Conservation (phyloP, 2,329 filamentous ascomycete species). For the Curvularia sp. region DNA sequence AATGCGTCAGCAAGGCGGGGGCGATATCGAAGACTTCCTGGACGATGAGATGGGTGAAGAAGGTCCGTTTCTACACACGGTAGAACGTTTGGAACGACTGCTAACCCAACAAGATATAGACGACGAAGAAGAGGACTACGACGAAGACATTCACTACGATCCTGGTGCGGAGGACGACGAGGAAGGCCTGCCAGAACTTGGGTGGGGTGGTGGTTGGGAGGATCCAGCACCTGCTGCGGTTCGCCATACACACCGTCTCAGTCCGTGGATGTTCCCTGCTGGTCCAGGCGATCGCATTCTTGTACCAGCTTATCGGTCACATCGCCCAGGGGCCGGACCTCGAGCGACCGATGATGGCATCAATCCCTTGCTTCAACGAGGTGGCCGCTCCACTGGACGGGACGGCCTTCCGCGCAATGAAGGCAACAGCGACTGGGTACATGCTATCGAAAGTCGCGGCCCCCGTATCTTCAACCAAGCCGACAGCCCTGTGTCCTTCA, state of each 20-base stretch:
- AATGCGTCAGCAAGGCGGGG: slow-evolving; percentile 52
- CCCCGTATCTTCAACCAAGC: slow-evolving; percentile 54
- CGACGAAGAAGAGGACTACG: slow-evolving; percentile 74
- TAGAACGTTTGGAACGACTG: slow-evolving; percentile 14
- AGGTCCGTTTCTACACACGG: slow-evolving; percentile 57
- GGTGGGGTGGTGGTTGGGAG: slow-evolving; percentile 64
- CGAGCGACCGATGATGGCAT: slow-evolving; percentile 77
- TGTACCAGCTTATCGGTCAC: slow-evolving; percentile 58
- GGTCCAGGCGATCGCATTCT: slow-evolving; percentile 57
- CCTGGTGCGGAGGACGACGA: slow-evolving; percentile 59
- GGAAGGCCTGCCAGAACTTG: slow-evolving; percentile 50
- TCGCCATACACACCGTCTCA: slow-evolving; percentile 62
- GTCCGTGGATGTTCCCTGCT: slow-evolving; percentile 64
- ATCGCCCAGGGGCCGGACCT: slow-evolving; percentile 62
- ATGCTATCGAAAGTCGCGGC: slow-evolving; percentile 58
- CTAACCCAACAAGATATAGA: slow-evolving; percentile 57
- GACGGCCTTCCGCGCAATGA: slow-evolving; percentile 44
- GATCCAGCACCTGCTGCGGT: slow-evolving; percentile 54
- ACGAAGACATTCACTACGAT: slow-evolving; percentile 68
- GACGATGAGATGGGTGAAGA: slow-evolving; percentile 67
- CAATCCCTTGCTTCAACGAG: slow-evolving; percentile 83
- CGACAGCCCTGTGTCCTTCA: slow-evolving; percentile 62
- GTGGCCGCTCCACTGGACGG: slow-evolving; percentile 46
- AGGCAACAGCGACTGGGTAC: slow-evolving; percentile 61
- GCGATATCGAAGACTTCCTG: slow-evolving; percentile 59